Evolutionary conservation across 2,329 filamentous ascomycete genomes (phyloP), one percentile per base, ranked within the genome.

Genomic region (Chaetothyriales sp.): DNA sequence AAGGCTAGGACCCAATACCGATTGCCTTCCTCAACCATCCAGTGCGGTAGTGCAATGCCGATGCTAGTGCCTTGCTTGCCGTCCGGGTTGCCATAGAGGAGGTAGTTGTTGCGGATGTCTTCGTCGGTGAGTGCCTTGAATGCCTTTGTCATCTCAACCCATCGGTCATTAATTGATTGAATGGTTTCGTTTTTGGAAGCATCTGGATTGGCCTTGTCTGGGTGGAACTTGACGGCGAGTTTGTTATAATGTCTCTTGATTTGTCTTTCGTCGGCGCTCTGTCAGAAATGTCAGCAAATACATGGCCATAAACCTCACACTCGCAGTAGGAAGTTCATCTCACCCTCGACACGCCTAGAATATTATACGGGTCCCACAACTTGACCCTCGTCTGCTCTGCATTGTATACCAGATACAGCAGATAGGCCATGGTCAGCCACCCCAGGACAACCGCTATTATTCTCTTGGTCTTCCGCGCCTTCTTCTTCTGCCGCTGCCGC

Each of bases 21-120:
- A 67, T 92, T 94, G 51, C 89, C 90, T 60, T 95, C 88, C 13
- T 86, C 85, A 51, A 98, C 78, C 62, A 98, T 89, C 69, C 92
- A 87, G 67, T 92, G 85, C 46, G 92, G 92, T 46, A 98, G 77
- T 46, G 90, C 92, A 60, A 98, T 98, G 58, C 92, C 90, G 64
- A 98, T 97, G 71, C 89, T 95, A 70, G 89, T 92, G 67, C 89
- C 90, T 72, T 98, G 92, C 77, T 95, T 97, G 65, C 92, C 92
- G 66, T 98, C 92, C 5, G 92, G 92, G 68, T 98, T 89, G 51
- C 92, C 92, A 64, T 85, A 98, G 68, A 94, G 86, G 50, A 95
- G 82, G 69, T 86, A 98, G 73, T 98, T 98, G 71, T 94, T 94
- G 64, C 92, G 86, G 55, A 97, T 79, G 44, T 97, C 92, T 70